These are phyloP conservation scores for Jackrogersella multiformis DNA, from an alignment of 495 filamentous ascomycete species.

Conservation along the genomic window DNA sequence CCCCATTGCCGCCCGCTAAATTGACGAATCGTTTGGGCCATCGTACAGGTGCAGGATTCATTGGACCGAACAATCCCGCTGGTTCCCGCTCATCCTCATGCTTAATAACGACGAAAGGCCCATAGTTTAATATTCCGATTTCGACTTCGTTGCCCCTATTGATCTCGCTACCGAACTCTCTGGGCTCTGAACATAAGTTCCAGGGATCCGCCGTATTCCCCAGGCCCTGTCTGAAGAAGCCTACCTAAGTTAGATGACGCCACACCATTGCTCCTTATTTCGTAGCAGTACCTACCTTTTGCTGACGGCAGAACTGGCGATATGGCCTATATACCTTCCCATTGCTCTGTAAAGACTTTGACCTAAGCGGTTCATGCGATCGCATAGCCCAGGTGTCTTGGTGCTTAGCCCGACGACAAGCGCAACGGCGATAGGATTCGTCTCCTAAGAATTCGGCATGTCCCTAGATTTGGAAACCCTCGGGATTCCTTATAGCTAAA, in stretches of 20 bases:
- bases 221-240: constrained; percentile 3
- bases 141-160: neutral
- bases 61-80: constrained; percentile 3
- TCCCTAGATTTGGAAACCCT: constrained; percentile 14
- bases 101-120: too few species aligned
- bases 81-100: neutral
- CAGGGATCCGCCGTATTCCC: neutral
- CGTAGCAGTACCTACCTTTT: too few species aligned
- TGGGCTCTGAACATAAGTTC: constrained; percentile 1
- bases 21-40: constrained; percentile 4
- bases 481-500: constrained; percentile 19
- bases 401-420: neutral
- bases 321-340: neutral
- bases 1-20: constrained; percentile 3
- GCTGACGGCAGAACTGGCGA: neutral
- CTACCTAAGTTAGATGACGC: neutral
- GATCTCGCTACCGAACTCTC: neutral
- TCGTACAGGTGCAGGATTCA: constrained; percentile 13
- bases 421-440: neutral
- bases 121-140: too few species aligned
- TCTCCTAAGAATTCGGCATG: constrained; percentile 1
- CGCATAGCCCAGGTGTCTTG: neutral
- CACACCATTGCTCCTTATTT: too few species aligned
- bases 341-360: too few species aligned
- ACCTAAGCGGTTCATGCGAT: too few species aligned